Base-by-base conservation (phyloP, 2,329 filamentous ascomycete species). In the Aspergillus pseudoviridinutans region DNA sequence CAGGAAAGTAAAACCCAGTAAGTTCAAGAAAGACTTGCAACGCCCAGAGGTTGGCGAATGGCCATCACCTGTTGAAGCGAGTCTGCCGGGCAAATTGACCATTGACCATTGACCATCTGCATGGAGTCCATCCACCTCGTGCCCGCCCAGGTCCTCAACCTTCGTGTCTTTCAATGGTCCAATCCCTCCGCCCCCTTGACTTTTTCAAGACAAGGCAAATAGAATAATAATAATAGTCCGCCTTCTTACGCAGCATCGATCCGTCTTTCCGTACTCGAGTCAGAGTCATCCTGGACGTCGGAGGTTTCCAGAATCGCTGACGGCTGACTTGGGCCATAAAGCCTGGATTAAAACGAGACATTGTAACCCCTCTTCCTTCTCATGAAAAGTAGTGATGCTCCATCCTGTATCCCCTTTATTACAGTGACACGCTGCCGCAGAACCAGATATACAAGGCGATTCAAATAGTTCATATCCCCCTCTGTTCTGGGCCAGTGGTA, bases 401-500 rank as follows among this genome's bases (percentile, higher is more conserved):
- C 29, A 32, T 14, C 29, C 10, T 14, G 29, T 32, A 32, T 14
- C 29, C 10, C 10, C 12, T 14, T 32, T 32, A 32, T 32, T 17
- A 17, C 14, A 38, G 32, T 38, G 32, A 38, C 32, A 38, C 5
- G 32, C 32, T 38, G 4, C 5, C 14, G 7, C 32, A 38, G 32
- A 38, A 38, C 32, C 32, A 38, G 32, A 38, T 17, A 38, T 17
- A 38, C 17, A 5, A 46, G 22, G 42, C 42, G 20, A 46, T 46
- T 10, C n/a, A 44, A 44, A 20, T 20, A 20, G 9, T 44, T 12
- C 20, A 20, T 44, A 9, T 22, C 51, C n/a, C n/a, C 24, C 41
- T 9, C 12, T 22, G 27, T 5, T 25, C 55, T 65, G 61, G 41
- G 63, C 57, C 63, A 59, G 60, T 64, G 63, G 61, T 51, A 55